phyloP scores from a whole-genome alignment of 1,139 yeast species.

The Taiozyma sp. region DNA sequence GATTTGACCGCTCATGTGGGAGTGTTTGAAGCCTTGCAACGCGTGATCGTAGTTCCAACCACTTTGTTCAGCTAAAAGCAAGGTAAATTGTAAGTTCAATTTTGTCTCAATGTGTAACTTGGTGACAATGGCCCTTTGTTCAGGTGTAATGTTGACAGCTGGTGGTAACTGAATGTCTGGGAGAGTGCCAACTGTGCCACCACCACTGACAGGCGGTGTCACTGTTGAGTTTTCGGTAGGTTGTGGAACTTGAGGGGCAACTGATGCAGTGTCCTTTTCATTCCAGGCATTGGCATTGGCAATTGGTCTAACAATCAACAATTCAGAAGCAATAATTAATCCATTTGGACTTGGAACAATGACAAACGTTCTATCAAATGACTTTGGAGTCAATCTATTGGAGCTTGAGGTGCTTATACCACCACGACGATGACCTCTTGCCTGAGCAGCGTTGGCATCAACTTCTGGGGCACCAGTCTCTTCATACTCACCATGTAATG shows the following conservation, averaged over 20 bases:
- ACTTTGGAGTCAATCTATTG: constrained; percentile 50
- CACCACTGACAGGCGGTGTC: constrained; percentile 9
- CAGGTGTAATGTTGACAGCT: constrained; percentile 24
- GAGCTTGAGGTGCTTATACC: constrained; percentile 25
- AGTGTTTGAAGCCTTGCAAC: constrained; percentile 63
- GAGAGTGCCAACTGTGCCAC: constrained; percentile 2
- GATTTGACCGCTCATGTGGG: constrained; percentile 41
- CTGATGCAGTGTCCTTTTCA: constrained; percentile 6
- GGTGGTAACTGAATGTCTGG: constrained; percentile 28
- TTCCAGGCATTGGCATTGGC: constrained; percentile 60
- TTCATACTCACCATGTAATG: constrained; percentile 79
- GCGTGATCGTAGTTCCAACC: constrained; percentile 78
- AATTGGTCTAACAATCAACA: constrained; percentile 62
- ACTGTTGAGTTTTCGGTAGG: constrained; percentile 11
- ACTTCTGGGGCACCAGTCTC: constrained; percentile 56
- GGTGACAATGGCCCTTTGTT: constrained; percentile 63
- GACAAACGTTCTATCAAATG: constrained; percentile 87
- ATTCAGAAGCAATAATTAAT: constrained; percentile 80
- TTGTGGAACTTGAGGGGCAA: constrained; percentile 5
- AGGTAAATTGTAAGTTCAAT: constrained; percentile 71
- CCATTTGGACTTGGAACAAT: constrained; percentile 71
- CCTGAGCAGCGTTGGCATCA: constrained; percentile 21
- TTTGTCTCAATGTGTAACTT: constrained; percentile 71
- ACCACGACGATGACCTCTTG: constrained; percentile 28
- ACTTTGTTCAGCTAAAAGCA: constrained; percentile 86